Base-by-base conservation (phyloP, 225 moss, liverwort and hornwort genomes). In the Physcomitrellopsis africana region DNA sequence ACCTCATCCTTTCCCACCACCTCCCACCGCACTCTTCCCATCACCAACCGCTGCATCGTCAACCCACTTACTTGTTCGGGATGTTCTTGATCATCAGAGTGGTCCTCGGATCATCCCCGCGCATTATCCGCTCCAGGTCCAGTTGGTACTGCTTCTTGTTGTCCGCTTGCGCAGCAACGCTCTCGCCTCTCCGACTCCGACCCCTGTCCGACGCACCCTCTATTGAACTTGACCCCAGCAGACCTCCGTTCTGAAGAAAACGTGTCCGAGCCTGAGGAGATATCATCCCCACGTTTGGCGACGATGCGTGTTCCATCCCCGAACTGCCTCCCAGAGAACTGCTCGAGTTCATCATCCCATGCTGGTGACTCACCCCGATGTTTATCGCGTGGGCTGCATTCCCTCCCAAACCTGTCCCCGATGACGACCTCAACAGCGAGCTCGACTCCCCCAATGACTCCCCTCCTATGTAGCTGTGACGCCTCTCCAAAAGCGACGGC, bases 91-190 rank as follows among this genome's bases (percentile, higher is more conserved):
- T 97, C 97, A 97, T 97, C 15, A 97, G 63, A 0, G 97, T 97
- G 2, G 97, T 97, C 20, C 97, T 77, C 17, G 88, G 86, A 51
- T 97, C 97, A 76, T 97, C 94, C 26, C 97, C 97, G 18, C 91
- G 97, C 89, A 97, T 72, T 22, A 97, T 97, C 19, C 97, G 87
- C 45, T 97, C 97, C 65, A 97, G 79, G 63, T 97, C 97, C 17
- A 97, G 94, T 87, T 94, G 97, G 61, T 91, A 97, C 44, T 97
- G 97, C 87, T 97, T 97, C 78, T 97, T 97, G 83, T 94, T 97
- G 65, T 97, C 97, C 7, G 88, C 86, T 63, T 94, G 97, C 24
- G 91, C 83, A 48, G 87, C 78, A 65, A 85, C 84, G 23, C 86
- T 94, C 62, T 97, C 97, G 17, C 89, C 89, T 57, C 97, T 82